A percentile compares a stretch with the other conserved stretches of the same genome.
Evolutionary conservation across 129 eudicot species (phyloP).

Genomic region (Tanacetum coccineum): DNA sequence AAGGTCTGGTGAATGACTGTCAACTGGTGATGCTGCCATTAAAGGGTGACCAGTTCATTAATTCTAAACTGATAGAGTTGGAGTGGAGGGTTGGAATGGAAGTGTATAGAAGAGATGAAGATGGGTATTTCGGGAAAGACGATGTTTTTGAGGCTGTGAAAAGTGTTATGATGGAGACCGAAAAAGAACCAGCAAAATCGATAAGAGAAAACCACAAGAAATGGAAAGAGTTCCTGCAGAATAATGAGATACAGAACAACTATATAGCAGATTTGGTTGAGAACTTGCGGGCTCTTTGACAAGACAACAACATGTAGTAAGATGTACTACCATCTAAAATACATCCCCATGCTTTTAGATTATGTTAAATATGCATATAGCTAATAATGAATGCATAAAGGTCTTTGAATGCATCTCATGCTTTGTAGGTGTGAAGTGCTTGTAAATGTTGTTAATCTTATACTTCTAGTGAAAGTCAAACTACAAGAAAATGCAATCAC

Average conservation of each 20-base stretch:
- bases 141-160: constrained; percentile 41
- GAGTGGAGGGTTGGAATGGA: constrained; percentile 58
- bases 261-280: constrained; percentile 33
- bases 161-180: constrained; percentile 33
- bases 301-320: not conserved
- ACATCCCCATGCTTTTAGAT: not conserved
- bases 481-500: constrained; percentile 17
- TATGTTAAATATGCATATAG: not conserved
- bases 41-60: constrained; percentile 46
- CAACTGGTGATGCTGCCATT: constrained; percentile 39
- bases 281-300: constrained; percentile 29
- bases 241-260: constrained; percentile 32
- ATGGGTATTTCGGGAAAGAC: constrained; percentile 51
- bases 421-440: not conserved
- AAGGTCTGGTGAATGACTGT: constrained; percentile 46
- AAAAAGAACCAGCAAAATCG: constrained; percentile 20
- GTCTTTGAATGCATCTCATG: not conserved
- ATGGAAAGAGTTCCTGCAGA: constrained; percentile 39
- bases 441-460: too few species aligned
- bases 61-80: constrained; percentile 34
- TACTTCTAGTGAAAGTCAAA: too few species aligned
- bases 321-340: not conserved
- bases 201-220: constrained; percentile 38
- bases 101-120: constrained; percentile 52
- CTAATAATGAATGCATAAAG: not conserved